Evolutionary conservation across 768 basidiomycete genomes (phyloP), one percentile per base, ranked within the genome.

Genomic region (Panaeolus papilionaceus): DNA sequence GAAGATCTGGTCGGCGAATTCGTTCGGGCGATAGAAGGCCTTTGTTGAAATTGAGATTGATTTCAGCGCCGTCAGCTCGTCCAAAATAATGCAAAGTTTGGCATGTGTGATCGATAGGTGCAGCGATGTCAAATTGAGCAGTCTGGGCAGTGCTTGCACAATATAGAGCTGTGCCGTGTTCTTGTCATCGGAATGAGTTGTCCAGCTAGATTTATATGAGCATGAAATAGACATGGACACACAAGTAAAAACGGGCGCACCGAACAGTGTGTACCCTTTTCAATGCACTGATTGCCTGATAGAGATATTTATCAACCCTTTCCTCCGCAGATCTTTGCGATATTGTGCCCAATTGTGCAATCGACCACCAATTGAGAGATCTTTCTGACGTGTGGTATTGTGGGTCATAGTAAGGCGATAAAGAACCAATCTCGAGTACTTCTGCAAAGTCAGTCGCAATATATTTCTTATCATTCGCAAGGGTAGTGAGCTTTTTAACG

Each of bases 391-490:
- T 23, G 47, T 51, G 12, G n/a, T 51, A 23, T 23, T 51, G 47
- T 18, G 47, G 47, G 7, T 51, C 47, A 51, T 23, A 51, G 26
- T 51, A 51, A 51, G 47, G 47, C 20, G 47, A 51, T 26, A 51
- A 51, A 9, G 47, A 51, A 9, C 20, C 47, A 51, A 51, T 23
- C 9, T 51, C 20, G 6, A 51, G 26, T 20, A 7, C 47, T 11
- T 23, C 47, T 20, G 26, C 20, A 51, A 4, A 51, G 20, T 4
- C 23, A 3, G 26, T 51, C 0, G 47, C n/a, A 51, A 23, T 26
- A 20, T 51, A 6, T 23, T 5, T 10, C 9, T 51, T 7, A 12
- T 23, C 47, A 18, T 26, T 26, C 9, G 26, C 47, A 26, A 51
- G 47, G 20, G 8, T 26, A 51, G 26, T 23, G 20, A 51, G 26